Conservation (phyloP, 768 basidiomycete species). For the Chalciporus piperatus region DNA sequence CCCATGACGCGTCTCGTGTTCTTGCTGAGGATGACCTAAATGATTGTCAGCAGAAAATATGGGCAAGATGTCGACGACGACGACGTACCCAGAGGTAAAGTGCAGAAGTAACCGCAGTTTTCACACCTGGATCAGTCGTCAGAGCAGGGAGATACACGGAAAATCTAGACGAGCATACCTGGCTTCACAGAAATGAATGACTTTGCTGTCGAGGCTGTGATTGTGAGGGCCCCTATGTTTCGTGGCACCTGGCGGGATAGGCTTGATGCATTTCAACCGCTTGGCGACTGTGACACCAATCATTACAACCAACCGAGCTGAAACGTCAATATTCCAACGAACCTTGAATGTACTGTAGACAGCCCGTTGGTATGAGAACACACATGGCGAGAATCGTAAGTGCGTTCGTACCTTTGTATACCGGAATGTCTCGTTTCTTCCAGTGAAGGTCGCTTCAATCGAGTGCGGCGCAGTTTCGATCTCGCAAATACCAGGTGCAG, state of each 20-base stretch:
- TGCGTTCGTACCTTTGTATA: slow-evolving; percentile 54
- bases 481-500: slow-evolving; percentile 49
- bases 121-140: slow-evolving; percentile 39
- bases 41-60: not conserved
- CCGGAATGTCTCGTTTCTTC: slow-evolving; percentile 57
- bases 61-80: not conserved
- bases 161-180: slow-evolving; percentile 29
- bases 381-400: not conserved
- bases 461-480: slow-evolving; percentile 59
- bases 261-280: slow-evolving; percentile 47
- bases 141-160: not conserved
- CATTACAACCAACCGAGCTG: not conserved
- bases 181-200: slow-evolving; percentile 55
- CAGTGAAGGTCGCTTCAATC: slow-evolving; percentile 60
- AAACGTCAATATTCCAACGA: not conserved
- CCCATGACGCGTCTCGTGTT: slow-evolving; percentile 63
- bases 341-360: slow-evolving; percentile 53
- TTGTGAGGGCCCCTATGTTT: slow-evolving; percentile 47
- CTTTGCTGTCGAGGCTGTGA: slow-evolving; percentile 43
- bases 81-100: slow-evolving; percentile 50
- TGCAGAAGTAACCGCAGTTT: slow-evolving; percentile 59
- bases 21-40: slow-evolving; percentile 55
- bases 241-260: slow-evolving; percentile 41
- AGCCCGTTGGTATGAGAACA: not conserved
- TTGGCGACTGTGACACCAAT: slow-evolving; percentile 38